Conservation (phyloP, 805 yeast species). For the Yarrowia osloensis region DNA sequence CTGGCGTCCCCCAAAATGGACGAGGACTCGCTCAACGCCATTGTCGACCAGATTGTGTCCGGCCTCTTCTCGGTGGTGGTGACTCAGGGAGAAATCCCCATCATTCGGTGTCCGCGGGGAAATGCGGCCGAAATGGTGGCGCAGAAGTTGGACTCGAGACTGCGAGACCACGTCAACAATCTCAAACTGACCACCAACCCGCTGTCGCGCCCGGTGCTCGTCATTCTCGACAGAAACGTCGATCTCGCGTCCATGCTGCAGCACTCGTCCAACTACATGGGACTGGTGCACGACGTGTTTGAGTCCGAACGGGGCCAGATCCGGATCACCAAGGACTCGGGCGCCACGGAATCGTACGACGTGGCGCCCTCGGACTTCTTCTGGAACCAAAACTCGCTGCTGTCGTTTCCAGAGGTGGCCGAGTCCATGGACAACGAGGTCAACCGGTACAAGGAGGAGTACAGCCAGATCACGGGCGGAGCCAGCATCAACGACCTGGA, state of each 20-base stretch:
- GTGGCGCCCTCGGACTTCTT: constrained; percentile 92
- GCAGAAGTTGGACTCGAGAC: constrained; percentile 74
- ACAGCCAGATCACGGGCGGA: constrained; percentile 76
- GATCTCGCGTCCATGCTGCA: constrained; percentile 93
- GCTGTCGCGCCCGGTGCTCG: constrained; percentile 69
- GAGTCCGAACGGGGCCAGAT: constrained; percentile 79
- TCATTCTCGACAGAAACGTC: constrained; percentile 82
- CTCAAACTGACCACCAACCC: constrained; percentile 46
- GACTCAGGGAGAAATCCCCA: constrained; percentile 79
- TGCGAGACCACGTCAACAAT: constrained; percentile 84
- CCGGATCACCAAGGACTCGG: constrained; percentile 43
- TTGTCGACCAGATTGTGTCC: constrained; percentile 70
- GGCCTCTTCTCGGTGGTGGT: constrained; percentile 80
- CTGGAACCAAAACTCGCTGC: constrained; percentile 79
- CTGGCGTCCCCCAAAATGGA: constrained; percentile 70
- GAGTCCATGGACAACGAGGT: constrained; percentile 89
- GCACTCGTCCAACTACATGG: constrained; percentile 97
- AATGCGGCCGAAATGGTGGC: constrained; percentile 97
- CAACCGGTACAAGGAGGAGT: constrained; percentile 79
- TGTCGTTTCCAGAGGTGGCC: constrained; percentile 98
- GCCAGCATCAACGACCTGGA: constrained; percentile 72
- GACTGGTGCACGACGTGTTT: constrained; percentile 90
- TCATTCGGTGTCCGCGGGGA: constrained; percentile 85
- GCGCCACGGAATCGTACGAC: constrained; percentile 63
- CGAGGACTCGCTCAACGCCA: constrained; percentile 69